Conservation (phyloP, 2,329 filamentous ascomycete species). For the Cladophialophora immunda region DNA sequence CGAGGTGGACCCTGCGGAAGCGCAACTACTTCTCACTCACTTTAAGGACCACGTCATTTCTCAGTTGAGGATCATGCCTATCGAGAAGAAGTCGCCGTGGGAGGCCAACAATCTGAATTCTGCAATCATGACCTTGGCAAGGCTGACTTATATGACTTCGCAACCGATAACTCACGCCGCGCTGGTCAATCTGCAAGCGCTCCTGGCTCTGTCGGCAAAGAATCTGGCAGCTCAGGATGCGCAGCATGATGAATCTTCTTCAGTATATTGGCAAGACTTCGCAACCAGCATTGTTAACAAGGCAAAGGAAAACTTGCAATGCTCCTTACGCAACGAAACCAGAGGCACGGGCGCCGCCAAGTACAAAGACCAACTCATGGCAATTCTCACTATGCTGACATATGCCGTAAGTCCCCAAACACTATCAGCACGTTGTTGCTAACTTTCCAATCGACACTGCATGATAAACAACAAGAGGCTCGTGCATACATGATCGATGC, state of each 20-base stretch:
- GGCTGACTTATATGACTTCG: conserved; percentile 43
- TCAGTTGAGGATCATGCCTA: conserved; percentile 45
- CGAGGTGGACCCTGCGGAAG: conserved; percentile 25
- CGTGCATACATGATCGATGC: conserved; percentile 50
- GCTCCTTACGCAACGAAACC: conserved; percentile 45
- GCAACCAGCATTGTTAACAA: neutral
- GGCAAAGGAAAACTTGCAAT: neutral
- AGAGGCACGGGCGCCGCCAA: conserved; percentile 46
- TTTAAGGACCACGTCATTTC: conserved; percentile 47
- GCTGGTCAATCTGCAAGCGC: neutral
- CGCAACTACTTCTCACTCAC: conserved; percentile 40
- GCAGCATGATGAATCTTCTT: neutral
- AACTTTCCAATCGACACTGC: neutral
- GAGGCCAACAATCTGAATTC: conserved; percentile 45
- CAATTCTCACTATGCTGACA: conserved; percentile 46
- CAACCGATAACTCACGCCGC: neutral
- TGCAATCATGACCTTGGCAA: conserved; percentile 45
- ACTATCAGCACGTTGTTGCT: neutral
- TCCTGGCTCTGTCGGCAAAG: neutral
- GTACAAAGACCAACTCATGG: conserved; percentile 52
- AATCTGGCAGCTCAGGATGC: neutral
- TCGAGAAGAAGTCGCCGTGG: conserved; percentile 47
- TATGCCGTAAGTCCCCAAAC: conserved; percentile 43
- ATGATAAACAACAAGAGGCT: conserved; percentile 44
- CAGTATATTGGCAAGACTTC: neutral